Conservation (phyloP, 495 filamentous ascomycete species). For the Daldinia grandis region DNA sequence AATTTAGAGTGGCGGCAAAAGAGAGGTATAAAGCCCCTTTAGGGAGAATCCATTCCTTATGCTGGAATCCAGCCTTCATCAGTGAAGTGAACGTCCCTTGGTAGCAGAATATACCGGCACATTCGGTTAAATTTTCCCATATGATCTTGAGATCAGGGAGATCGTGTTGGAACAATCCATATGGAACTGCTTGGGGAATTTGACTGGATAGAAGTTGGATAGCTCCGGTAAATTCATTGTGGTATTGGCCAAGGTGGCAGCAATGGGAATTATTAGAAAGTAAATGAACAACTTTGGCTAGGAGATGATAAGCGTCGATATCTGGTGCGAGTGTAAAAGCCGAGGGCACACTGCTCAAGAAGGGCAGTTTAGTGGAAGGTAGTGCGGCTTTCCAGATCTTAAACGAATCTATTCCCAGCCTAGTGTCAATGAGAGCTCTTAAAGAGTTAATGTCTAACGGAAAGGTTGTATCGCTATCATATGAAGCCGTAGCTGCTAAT, state of each 20-base stretch:
- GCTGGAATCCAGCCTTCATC: background rate
- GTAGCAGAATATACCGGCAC: background rate
- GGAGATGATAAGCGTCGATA: background rate
- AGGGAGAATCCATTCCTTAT: background rate
- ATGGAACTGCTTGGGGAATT: background rate
- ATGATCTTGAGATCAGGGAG: background rate
- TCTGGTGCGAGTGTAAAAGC: background rate
- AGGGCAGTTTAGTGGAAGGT: background rate
- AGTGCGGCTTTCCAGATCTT: background rate
- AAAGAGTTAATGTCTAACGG: background rate
- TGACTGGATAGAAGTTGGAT: background rate
- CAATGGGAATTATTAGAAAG: background rate
- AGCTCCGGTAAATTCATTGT: background rate
- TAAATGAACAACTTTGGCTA: background rate
- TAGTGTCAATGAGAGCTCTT: background rate
- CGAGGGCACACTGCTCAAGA: background rate
- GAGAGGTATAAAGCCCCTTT: background rate
- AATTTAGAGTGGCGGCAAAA: background rate
- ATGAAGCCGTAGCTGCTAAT: background rate
- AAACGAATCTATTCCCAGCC: background rate
- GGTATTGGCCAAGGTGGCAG: background rate
- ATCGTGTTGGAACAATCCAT: background rate
- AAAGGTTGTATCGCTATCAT: background rate
- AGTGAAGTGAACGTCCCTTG: background rate
- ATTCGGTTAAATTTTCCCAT: background rate